These are phyloP conservation scores for Penicillium nordicum DNA, from an alignment of 2,329 filamentous ascomycete species.

Conservation along the genomic window DNA sequence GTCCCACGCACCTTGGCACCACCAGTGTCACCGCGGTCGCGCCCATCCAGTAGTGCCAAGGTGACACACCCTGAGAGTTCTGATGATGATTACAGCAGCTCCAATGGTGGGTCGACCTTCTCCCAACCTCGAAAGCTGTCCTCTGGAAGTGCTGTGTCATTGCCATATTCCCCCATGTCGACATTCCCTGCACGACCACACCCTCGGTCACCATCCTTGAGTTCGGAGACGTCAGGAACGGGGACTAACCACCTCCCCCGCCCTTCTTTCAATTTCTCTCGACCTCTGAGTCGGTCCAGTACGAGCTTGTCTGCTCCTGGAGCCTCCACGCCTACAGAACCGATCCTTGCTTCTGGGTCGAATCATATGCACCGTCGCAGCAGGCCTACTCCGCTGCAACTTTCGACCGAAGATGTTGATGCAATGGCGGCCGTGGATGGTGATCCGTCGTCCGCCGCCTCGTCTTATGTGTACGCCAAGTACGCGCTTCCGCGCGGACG, in stretches of 20 bases:
- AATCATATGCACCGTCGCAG: constrained; percentile 27
- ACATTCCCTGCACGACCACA: constrained; percentile 57
- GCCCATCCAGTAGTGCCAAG: constrained; percentile 50
- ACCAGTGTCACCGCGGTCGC: constrained; percentile 44
- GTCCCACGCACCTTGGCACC: constrained; percentile 45
- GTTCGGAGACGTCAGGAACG: constrained; percentile 71
- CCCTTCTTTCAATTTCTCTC: constrained; percentile 88
- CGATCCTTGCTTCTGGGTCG: constrained; percentile 30
- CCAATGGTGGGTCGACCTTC: constrained; percentile 58
- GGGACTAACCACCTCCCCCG: constrained; percentile 56
- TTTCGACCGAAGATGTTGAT: constrained; percentile 21
- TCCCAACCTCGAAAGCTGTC: constrained; percentile 75
- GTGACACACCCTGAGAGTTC: constrained; percentile 63
- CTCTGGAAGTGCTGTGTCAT: constrained; percentile 61
- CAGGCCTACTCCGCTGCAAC: constrained; percentile 35
- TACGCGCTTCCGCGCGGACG: constrained; percentile 82
- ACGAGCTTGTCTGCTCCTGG: constrained; percentile 38
- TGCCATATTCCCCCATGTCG: constrained; percentile 61
- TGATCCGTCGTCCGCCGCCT: constrained; percentile 48
- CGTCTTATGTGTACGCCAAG: constrained; percentile 83
- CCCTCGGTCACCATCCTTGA: constrained; percentile 76
- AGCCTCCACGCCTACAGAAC: constrained; percentile 28
- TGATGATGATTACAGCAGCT: constrained; percentile 65
- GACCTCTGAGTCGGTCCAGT: constrained; percentile 67
- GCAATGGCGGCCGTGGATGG: constrained; percentile 17